Conservation (phyloP, 1,284 basidiomycete species). For the Porogramme epimiltina region DNA sequence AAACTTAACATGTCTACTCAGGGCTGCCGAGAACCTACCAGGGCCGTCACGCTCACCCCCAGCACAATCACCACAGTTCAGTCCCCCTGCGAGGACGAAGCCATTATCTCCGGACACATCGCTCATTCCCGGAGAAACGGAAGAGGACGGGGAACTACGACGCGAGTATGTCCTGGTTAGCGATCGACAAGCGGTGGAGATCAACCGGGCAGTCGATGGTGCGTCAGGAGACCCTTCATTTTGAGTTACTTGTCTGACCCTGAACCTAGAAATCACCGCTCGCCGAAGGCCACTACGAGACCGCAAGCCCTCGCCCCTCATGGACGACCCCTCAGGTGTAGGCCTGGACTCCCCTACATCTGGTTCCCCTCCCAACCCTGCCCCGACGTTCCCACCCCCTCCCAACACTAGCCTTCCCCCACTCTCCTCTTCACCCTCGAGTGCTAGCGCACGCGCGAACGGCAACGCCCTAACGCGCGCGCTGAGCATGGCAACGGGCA, state of each 20-base stretch:
- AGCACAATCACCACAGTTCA: slow-evolving; percentile 12
- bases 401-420: slow-evolving; percentile 44
- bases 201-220: slow-evolving; percentile 80
- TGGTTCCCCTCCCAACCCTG: slow-evolving; percentile 30
- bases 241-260: slow-evolving; percentile 2
- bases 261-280: slow-evolving; percentile 62
- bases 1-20: background rate
- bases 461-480: slow-evolving; percentile 84
- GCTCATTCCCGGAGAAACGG: slow-evolving; percentile 77
- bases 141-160: slow-evolving; percentile 74
- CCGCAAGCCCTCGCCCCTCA: slow-evolving; percentile 47
- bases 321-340: slow-evolving; percentile 38
- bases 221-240: slow-evolving; percentile 23
- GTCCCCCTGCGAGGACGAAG: slow-evolving; percentile 21
- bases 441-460: slow-evolving; percentile 55
- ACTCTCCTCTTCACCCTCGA: slow-evolving; percentile 67
- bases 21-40: slow-evolving; percentile 4
- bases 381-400: slow-evolving; percentile 69
- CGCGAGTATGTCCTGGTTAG: slow-evolving; percentile 81
- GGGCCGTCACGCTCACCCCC: slow-evolving; percentile 18
- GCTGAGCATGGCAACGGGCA: slow-evolving; percentile 87
- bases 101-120: slow-evolving; percentile 60
- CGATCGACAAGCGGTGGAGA: slow-evolving; percentile 74
- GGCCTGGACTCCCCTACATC: slow-evolving; percentile 33
- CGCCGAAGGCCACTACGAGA: slow-evolving; percentile 62